These are phyloP conservation scores for Apiospora kogelbergensis DNA, from an alignment of 2,329 filamentous ascomycete genomes.

Conservation along the genomic window DNA sequence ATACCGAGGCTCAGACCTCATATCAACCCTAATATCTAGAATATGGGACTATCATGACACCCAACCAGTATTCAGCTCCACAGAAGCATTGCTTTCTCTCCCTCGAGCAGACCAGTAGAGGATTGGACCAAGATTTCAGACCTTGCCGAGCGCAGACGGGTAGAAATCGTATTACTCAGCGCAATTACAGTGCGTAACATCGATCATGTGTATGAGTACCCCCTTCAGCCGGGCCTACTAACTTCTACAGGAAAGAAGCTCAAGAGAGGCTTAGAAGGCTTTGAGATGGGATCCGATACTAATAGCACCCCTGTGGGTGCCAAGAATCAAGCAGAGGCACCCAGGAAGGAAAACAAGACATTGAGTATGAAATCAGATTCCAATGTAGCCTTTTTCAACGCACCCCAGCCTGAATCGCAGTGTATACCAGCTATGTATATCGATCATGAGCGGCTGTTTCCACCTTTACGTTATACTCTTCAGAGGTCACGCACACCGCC, in stretches of 20 bases:
- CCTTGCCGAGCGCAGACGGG: slow-evolving; percentile 86
- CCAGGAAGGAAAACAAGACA: no score
- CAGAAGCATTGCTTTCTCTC: slow-evolving; percentile 92
- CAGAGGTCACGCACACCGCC: no score
- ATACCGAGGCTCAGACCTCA: slow-evolving; percentile 31
- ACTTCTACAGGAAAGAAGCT: slow-evolving; percentile 75
- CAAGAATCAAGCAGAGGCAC: no score
- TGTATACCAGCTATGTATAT: no score
- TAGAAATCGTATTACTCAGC: slow-evolving; percentile 95
- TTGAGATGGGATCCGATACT: slow-evolving; percentile 75
- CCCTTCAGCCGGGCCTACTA: slow-evolving; percentile 12
- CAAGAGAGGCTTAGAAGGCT: slow-evolving; percentile 83
- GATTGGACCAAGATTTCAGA: slow-evolving; percentile 99
- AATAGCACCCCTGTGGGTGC: no score
- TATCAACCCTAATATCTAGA: slow-evolving; percentile 39
- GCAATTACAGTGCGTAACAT: slow-evolving; percentile 88
- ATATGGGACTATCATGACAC: slow-evolving; percentile 38
- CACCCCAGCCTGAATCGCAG: no score
- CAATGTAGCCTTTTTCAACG: no score
- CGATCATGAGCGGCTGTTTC: no score
- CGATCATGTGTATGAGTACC: not conserved
- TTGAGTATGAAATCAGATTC: no score
- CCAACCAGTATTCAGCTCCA: slow-evolving; percentile 70
- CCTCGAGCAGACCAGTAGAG: slow-evolving; percentile 91
- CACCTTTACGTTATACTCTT: no score